A percentile compares a stretch with the other conserved stretches of the same genome.
Evolutionary conservation across 2,329 filamentous ascomycete genomes (phyloP).

Genomic region (Penicillium sp.): DNA sequence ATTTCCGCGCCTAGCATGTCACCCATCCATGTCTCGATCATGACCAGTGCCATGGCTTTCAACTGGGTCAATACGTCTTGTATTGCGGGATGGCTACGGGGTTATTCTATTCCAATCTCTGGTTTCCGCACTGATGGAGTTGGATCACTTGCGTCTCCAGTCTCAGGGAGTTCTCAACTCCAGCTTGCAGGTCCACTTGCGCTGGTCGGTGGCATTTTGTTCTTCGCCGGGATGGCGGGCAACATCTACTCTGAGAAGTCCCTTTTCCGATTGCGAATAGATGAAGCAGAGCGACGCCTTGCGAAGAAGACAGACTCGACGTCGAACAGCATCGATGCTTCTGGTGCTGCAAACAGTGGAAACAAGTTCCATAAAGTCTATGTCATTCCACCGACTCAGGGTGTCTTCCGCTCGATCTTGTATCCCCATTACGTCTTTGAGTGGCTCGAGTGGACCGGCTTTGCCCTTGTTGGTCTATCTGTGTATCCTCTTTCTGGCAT

Average conservation of each 20-base stretch:
- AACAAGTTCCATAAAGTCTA: constrained; percentile 72
- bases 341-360: constrained; percentile 28
- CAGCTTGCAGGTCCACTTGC: constrained; percentile 34
- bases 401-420: constrained; percentile 74
- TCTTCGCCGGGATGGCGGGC: constrained; percentile 66
- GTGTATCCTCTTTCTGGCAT: constrained; percentile 26
- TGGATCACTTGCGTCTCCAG: constrained; percentile 5
- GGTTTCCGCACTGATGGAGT: constrained; percentile 15
- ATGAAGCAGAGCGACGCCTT: constrained; percentile 49
- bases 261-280: constrained; percentile 75
- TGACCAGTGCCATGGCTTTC: constrained; percentile 60
- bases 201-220: constrained; percentile 64
- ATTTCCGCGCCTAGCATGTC: constrained; percentile 84
- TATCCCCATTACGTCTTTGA: constrained; percentile 95
- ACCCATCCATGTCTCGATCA: constrained; percentile 69
- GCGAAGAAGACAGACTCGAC: constrained; percentile 49
- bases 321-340: constrained; percentile 13
- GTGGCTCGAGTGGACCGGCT: constrained; percentile 94
- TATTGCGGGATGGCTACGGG: constrained; percentile 74
- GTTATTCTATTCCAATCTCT: constrained; percentile 57
- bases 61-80: constrained; percentile 74
- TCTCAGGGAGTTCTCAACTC: constrained; percentile 7
- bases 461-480: constrained; percentile 56
- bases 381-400: constrained; percentile 71
- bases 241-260: constrained; percentile 91